These are phyloP conservation scores for Biscutella laevigata DNA, from an alignment of 441 rosid genomes.

Conservation along the genomic window DNA sequence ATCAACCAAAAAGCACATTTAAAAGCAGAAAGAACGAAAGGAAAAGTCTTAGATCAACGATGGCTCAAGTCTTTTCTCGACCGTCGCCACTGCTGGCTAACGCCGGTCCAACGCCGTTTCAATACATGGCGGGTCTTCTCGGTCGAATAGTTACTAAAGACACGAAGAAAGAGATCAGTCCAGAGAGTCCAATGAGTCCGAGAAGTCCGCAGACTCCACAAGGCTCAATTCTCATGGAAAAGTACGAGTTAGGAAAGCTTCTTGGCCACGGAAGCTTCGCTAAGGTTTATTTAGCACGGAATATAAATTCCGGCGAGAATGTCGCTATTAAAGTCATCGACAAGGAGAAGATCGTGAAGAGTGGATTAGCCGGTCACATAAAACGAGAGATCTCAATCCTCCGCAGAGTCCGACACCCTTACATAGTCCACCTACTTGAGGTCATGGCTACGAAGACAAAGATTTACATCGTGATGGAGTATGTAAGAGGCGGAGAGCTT, in stretches of 20 bases:
- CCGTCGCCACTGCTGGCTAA: neutral
- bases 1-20: neutral
- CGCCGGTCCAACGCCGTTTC: constrained; percentile 8
- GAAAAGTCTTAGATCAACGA: neutral
- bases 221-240: constrained; percentile 48
- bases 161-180: constrained; percentile 8
- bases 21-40: neutral
- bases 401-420: constrained; percentile 82
- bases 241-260: constrained; percentile 75
- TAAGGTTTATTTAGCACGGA: constrained; percentile 68
- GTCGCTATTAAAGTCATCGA: constrained; percentile 83
- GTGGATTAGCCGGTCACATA: constrained; percentile 65
- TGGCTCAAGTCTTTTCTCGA: constrained; percentile 23
- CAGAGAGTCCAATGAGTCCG: constrained; percentile 23
- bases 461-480: constrained; percentile 92
- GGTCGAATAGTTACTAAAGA: constrained; percentile 15
- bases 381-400: constrained; percentile 83
- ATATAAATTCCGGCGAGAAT: constrained; percentile 44
- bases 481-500: constrained; percentile 75
- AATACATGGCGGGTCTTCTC: constrained; percentile 16
- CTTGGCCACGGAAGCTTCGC: constrained; percentile 85
- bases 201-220: constrained; percentile 18
- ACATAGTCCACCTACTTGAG: constrained; percentile 70
- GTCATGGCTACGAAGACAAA: constrained; percentile 87
- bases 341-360: constrained; percentile 68